Percentiles rank a stretch among this genome's conserved stretches.
Conservation (phyloP, 176 grass and related monocot species). For the Carex parvula region DNA sequence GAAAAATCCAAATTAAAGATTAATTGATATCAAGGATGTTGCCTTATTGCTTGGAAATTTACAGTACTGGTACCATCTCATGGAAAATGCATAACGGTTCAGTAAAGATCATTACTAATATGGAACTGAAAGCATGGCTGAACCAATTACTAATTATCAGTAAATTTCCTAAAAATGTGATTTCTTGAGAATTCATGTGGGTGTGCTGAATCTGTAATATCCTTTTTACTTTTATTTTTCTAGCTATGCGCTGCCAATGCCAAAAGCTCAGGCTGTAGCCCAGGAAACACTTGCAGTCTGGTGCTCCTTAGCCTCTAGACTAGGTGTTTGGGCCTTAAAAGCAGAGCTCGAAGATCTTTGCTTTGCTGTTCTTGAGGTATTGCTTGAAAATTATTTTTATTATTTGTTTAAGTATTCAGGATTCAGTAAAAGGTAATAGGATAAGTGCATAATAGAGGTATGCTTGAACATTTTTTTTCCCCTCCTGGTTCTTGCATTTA, state of each 20-base stretch:
- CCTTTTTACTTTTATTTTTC: slow-evolving; percentile 33
- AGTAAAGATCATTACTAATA: background rate
- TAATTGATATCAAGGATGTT: background rate
- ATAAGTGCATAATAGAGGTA: background rate
- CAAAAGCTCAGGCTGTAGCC: slow-evolving; percentile 97
- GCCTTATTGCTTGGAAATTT: background rate
- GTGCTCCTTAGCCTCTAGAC: slow-evolving; percentile 91
- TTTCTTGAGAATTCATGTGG: background rate
- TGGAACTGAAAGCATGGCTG: slow-evolving; percentile 3
- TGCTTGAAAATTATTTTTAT: slow-evolving; percentile 15
- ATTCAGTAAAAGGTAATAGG: background rate
- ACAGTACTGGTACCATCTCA: background rate
- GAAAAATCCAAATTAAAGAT: background rate
- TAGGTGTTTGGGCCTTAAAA: slow-evolving; percentile 99
- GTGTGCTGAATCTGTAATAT: background rate
- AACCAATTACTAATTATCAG: too few species aligned
- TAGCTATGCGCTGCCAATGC: slow-evolving; percentile 84
- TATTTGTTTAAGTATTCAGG: background rate
- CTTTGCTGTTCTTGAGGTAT: slow-evolving; percentile 96
- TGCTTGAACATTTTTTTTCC: slow-evolving; percentile 11
- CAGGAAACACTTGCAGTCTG: slow-evolving; percentile 92
- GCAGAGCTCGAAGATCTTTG: slow-evolving; percentile 97
- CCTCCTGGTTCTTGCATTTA: slow-evolving; percentile 7
- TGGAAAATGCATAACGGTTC: background rate
- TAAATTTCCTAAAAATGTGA: background rate